Base-by-base conservation (phyloP, 345 rosid species). In the Eucalyptus polyanthemos region DNA sequence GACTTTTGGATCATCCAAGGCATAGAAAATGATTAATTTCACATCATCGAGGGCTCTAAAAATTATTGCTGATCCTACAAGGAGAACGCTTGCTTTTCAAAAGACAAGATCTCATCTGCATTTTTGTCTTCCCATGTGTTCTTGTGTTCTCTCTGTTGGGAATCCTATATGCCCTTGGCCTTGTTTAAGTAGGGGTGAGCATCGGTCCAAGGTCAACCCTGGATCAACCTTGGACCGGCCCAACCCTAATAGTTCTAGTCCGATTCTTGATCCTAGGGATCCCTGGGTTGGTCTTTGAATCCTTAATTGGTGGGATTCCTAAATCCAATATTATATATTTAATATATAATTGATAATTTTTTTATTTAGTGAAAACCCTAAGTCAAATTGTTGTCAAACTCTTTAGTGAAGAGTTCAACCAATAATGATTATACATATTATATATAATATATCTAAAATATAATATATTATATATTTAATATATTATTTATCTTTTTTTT, bases 181-280 rank as follows among this genome's bases (percentile, higher is more conserved):
- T 69, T 53, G 56, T 53, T 53, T 53, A 53, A 7, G 56, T 56
- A 56, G 27, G 1, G 62, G 27, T 56, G 62, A 56, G 62, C 11
- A 56, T 56, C 1, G 62, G 62, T 24, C 12, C 1, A 56, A 6
- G 6, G 62, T 56, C 6, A 56, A 56, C 2, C 25, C 3, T 54
- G 11, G 60, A 54, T 1, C 27, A 0, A 54, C 6, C 62, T 0
- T 56, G 6, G 6, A 56, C 12, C 2, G 3, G 62, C 62, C 29
- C 29, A 56, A 56, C 13, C 11, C 3, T 9, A 4, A 22, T 2
- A 56, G 6, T 56, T 0, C 0, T 56, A 5, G 29, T 56, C 3
- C 6, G 0, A n/a, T n/a, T n/a, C n/a, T n/a, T n/a, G n/a, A n/a
- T n/a, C n/a, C n/a, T n/a, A n/a, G n/a, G n/a, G n/a, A n/a, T n/a